Evolutionary conservation across 192 early-diverging fungal genomes (phyloP).

Genomic region (Blastocladiella britannica): DNA sequence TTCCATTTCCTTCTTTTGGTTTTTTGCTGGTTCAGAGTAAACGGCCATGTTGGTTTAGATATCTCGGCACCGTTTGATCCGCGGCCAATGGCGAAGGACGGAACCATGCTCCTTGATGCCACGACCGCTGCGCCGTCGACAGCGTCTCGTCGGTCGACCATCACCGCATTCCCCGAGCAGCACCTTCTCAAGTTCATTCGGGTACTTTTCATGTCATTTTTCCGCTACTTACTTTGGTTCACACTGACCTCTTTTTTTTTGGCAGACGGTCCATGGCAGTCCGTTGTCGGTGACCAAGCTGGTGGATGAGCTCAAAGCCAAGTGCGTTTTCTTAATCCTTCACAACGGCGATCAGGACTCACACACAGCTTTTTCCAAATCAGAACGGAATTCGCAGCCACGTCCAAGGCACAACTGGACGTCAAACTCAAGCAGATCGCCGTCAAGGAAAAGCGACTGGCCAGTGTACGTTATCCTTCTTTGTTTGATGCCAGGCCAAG

Average conservation of each 20-base stretch:
- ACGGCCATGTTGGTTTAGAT: too few relatives aligned
- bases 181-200: not conserved
- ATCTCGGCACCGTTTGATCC: constrained; percentile 1
- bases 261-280: not conserved
- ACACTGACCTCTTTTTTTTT: too few relatives aligned
- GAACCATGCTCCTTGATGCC: not conserved
- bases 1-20: too few relatives aligned
- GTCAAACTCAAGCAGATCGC: not conserved
- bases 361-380: too few relatives aligned
- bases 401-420: not conserved
- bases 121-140: not conserved
- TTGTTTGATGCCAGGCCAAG: not conserved
- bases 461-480: not conserved
- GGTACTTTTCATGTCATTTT: too few relatives aligned
- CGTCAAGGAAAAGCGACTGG: not conserved
- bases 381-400: not conserved
- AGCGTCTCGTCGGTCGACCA: not conserved
- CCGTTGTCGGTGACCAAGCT: not conserved
- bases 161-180: not conserved
- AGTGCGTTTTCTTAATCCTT: not conserved
- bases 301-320: not conserved
- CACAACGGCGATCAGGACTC: too few relatives aligned
- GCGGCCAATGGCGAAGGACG: not conserved
- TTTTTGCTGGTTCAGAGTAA: too few relatives aligned
- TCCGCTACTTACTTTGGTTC: too few relatives aligned